These are phyloP conservation scores for Penicillium paxilli DNA, from an alignment of 495 filamentous ascomycete genomes.

Conservation along the genomic window DNA sequence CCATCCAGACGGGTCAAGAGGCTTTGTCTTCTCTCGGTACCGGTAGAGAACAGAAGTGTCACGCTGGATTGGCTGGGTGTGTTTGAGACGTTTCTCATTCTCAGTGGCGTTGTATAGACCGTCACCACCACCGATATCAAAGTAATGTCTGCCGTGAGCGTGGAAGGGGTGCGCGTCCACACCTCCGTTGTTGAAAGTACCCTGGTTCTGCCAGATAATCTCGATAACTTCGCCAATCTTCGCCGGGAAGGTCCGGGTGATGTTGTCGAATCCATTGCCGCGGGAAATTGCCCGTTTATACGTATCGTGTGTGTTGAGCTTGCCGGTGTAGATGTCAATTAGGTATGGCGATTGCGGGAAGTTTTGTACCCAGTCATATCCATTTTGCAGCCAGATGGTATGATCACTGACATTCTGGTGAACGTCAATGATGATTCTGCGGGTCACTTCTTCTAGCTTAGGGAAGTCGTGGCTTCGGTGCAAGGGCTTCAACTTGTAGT, in stretches of 20 bases:
- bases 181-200: constrained; percentile 34
- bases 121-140: constrained; percentile 57
- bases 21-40: constrained; percentile 34
- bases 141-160: constrained; percentile 57
- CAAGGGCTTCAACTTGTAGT: constrained; percentile 53
- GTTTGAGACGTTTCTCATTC: constrained; percentile 50
- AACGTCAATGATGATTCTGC: constrained; percentile 47
- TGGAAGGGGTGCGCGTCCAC: constrained; percentile 64
- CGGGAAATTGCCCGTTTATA: constrained; percentile 17
- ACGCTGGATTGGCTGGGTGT: constrained; percentile 43
- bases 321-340: constrained; percentile 54
- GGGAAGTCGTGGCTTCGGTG: constrained; percentile 40
- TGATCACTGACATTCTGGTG: constrained; percentile 43
- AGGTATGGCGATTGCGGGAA: constrained; percentile 49
- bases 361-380: constrained; percentile 49
- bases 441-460: constrained; percentile 51
- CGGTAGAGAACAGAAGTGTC: constrained; percentile 59
- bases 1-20: constrained; percentile 52
- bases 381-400: constrained; percentile 44
- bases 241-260: constrained; percentile 50
- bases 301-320: constrained; percentile 42
- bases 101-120: constrained; percentile 53
- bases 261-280: constrained; percentile 52
- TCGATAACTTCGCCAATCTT: constrained; percentile 62
- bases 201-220: constrained; percentile 57